phyloP scores from a whole-genome alignment of 139 green algal species.

The Auxenochlorella pyrenoidosa region DNA sequence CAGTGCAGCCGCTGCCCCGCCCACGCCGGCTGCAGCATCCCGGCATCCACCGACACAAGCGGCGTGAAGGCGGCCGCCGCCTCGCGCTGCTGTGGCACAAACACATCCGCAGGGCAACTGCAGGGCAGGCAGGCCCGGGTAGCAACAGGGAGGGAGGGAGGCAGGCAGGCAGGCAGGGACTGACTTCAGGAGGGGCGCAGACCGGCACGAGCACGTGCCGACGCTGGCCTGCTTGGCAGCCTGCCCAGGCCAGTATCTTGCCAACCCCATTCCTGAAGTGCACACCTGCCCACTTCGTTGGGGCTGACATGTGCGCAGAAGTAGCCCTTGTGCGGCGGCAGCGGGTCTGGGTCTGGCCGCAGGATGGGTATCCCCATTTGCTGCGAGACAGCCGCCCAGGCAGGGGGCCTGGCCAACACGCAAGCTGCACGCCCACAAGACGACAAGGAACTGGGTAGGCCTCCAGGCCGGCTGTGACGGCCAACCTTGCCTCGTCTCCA shows the following conservation, averaged over 20 bases:
- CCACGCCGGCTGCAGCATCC: conserved; percentile 7
- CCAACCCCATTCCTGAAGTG: neutral
- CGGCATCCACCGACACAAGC: neutral
- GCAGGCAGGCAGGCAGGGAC: neutral
- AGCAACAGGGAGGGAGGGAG: neutral
- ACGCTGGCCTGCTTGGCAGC: neutral
- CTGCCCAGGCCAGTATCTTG: neutral
- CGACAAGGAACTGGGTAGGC: no score
- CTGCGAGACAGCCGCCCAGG: no score
- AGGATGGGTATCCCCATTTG: neutral
- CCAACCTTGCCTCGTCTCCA: no score
- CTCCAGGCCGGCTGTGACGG: no score
- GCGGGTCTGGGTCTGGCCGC: neutral
- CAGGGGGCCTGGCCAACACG: no score
- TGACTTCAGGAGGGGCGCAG: neutral
- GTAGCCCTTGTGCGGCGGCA: neutral
- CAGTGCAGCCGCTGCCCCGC: conserved; percentile 7
- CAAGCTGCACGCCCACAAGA: neutral
- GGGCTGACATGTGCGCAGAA: neutral
- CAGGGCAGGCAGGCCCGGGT: neutral
- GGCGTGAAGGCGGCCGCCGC: neutral
- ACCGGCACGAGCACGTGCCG: no score
- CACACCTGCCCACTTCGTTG: neutral
- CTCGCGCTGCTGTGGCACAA: neutral
- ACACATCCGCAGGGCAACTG: neutral